phyloP scores from a whole-genome alignment of 1,284 basidiomycete species.

The Athelia psychrophila region DNA sequence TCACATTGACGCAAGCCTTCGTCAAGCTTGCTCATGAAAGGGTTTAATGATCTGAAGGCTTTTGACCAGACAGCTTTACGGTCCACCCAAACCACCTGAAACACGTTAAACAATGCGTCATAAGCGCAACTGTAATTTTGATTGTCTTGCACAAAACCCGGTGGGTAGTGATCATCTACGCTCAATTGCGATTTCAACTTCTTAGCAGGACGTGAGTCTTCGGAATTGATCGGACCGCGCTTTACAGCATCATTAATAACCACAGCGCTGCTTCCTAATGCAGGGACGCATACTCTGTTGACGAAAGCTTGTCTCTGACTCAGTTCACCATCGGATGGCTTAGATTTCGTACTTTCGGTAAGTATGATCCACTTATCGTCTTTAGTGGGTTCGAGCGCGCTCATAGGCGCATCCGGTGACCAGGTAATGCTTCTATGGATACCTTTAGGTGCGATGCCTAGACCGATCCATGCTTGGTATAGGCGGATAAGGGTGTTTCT shows the following conservation, averaged over 20 bases:
- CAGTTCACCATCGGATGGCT: neutral
- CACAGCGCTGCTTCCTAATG: no score
- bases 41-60: no score
- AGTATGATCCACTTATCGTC: neutral
- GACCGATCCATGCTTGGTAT: conserved; percentile 12
- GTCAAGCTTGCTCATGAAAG: no score
- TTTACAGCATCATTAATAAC: neutral
- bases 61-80: neutral
- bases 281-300: neutral
- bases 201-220: no score
- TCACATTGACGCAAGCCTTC: no score
- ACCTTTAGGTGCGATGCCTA: conserved; percentile 9
- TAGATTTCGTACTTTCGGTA: neutral
- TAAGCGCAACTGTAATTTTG: neutral
- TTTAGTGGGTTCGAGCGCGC: neutral
- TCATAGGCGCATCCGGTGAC: conserved; percentile 1
- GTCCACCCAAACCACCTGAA: neutral
- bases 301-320: neutral
- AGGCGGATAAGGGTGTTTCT: conserved; percentile 13
- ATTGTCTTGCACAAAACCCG: neutral
- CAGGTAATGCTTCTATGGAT: conserved; percentile 16
- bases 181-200: no score
- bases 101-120: neutral
- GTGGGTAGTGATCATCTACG: neutral
- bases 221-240: neutral